Conservation (phyloP, 768 basidiomycete species). For the Russula abietina region DNA sequence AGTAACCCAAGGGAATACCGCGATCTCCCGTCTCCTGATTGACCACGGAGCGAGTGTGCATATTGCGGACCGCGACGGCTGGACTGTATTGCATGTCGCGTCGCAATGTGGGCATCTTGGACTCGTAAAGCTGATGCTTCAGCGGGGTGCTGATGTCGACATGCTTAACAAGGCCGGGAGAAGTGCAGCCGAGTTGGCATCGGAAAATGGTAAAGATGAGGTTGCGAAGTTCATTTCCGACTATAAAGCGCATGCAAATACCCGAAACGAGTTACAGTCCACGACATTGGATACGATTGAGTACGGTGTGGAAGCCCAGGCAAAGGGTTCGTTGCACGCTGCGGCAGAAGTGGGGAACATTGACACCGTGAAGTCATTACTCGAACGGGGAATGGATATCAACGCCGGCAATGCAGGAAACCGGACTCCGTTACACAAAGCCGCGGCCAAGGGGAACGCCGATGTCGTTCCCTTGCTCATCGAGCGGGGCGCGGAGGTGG, state of each 20-base stretch:
- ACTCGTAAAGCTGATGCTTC: too few relatives aligned
- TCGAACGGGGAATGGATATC: background rate
- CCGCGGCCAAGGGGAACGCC: too few relatives aligned
- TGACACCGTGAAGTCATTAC: background rate
- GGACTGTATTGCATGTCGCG: too few relatives aligned
- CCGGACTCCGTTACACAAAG: background rate
- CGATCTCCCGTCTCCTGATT: background rate
- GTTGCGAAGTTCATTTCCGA: background rate
- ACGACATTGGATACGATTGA: background rate
- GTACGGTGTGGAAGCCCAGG: too few relatives aligned
- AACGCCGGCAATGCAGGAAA: background rate
- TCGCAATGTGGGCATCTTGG: too few relatives aligned
- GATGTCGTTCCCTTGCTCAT: background rate
- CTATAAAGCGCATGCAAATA: background rate
- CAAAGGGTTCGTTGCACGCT: too few relatives aligned
- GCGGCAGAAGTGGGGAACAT: too few relatives aligned
- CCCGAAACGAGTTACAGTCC: background rate
- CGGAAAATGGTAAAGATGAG: too few relatives aligned
- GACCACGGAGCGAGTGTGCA: slow-evolving; percentile 1
- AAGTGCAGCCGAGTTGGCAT: too few relatives aligned
- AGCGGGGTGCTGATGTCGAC: too few relatives aligned
- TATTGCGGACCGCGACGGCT: too few relatives aligned
- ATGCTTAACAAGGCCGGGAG: too few relatives aligned
- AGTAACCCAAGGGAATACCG: background rate
- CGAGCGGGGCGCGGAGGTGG: slow-evolving; percentile 1